Evolutionary conservation across 2,329 filamentous ascomycete species (phyloP).

Genomic region (Apiospora koreana): DNA sequence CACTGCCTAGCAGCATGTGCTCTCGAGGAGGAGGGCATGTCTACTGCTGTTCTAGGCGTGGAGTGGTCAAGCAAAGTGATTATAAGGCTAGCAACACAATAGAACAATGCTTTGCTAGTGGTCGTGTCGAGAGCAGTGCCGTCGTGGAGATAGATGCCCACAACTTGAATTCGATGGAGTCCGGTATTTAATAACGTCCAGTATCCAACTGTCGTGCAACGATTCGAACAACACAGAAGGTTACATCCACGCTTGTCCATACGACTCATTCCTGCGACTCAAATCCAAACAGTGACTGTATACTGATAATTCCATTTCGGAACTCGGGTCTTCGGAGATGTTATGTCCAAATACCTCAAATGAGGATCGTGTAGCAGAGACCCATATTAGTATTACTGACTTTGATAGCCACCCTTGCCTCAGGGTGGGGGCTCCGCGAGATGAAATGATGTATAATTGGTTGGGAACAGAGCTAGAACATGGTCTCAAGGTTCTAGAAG

Average conservation of each 20-base stretch:
- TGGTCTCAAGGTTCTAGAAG: background rate
- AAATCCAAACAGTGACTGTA: background rate
- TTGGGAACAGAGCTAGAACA: too few relatives aligned
- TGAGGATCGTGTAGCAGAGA: background rate
- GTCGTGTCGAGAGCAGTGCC: background rate
- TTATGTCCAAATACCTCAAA: too few relatives aligned
- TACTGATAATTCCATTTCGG: too few relatives aligned
- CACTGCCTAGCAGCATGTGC: background rate
- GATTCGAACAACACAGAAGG: background rate
- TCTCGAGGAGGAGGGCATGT: background rate
- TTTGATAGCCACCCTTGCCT: background rate
- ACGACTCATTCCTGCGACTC: background rate
- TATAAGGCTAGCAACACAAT: too few relatives aligned
- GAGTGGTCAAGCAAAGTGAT: background rate
- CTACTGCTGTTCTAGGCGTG: background rate
- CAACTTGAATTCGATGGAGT: background rate
- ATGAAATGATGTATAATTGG: background rate
- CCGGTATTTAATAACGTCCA: background rate
- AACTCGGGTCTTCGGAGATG: too few relatives aligned
- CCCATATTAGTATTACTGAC: too few relatives aligned
- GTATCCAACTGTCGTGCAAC: background rate
- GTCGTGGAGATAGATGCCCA: background rate
- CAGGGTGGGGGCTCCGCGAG: background rate
- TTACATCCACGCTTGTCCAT: background rate
- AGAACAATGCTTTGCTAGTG: background rate